Evolutionary conservation across 73 alveolate genomes (phyloP).

Genomic region (Chromera velia): DNA sequence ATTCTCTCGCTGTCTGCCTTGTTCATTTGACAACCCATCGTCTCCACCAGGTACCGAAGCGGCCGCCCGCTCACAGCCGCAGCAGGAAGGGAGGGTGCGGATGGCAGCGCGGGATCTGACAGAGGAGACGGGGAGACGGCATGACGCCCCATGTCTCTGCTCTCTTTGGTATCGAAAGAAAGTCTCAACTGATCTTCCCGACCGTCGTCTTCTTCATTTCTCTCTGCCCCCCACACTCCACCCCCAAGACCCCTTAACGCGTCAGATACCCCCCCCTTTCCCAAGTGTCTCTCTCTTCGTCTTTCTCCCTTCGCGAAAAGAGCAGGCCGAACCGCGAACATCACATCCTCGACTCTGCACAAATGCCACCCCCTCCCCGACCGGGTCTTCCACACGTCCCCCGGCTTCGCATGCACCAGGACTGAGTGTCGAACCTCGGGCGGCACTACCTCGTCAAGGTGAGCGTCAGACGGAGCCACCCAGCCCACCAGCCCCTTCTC

Average conservation of each 20-base stretch:
- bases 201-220: neutral
- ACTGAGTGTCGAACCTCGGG: neutral
- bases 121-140: no score
- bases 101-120: no score
- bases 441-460: neutral
- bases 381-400: neutral
- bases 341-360: slow-evolving; percentile 25
- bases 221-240: no score
- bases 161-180: no score
- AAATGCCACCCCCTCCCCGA: slow-evolving; percentile 18
- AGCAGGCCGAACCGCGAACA: neutral
- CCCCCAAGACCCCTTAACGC: no score
- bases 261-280: no score
- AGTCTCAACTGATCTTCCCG: no score
- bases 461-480: neutral
- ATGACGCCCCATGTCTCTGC: no score
- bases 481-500: neutral
- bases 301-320: no score
- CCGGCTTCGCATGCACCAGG: neutral
- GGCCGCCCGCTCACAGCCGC: no score
- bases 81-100: no score
- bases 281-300: no score
- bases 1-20: slow-evolving; percentile 28
- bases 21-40: slow-evolving; percentile 44
- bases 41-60: slow-evolving; percentile 5